Conservation (phyloP, 345 rosid genomes). For the Noccaea bulbosa region DNA sequence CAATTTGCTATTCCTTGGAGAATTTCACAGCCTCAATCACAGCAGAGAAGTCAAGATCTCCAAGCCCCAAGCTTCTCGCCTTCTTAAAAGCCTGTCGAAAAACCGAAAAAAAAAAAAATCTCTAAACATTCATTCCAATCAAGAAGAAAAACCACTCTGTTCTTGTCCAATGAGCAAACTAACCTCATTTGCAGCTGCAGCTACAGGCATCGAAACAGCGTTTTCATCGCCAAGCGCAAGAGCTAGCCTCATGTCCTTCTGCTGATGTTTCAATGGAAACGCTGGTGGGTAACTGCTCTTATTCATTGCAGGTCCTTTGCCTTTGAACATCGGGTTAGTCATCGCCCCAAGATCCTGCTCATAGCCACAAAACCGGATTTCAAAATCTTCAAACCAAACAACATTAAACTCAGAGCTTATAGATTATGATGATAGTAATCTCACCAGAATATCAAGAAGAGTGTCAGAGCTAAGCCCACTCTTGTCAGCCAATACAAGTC, state of each 20-base stretch:
- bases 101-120: background rate
- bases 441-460: constrained; percentile 80
- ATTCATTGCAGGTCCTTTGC: constrained; percentile 87
- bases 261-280: constrained; percentile 91
- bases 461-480: constrained; percentile 74
- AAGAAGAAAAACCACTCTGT: background rate
- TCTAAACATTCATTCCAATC: background rate
- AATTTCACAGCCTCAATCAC: constrained; percentile 70
- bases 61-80: constrained; percentile 88
- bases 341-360: constrained; percentile 81
- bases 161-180: constrained; percentile 1
- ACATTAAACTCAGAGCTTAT: background rate
- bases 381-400: background rate
- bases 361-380: constrained; percentile 14
- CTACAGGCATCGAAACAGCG: constrained; percentile 87
- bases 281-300: constrained; percentile 69
- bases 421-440: constrained; percentile 17
- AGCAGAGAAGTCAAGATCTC: constrained; percentile 89
- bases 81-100: constrained; percentile 77
- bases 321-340: constrained; percentile 81
- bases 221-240: constrained; percentile 96
- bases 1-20: constrained; percentile 40
- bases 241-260: constrained; percentile 94
- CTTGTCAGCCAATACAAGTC: constrained; percentile 78
- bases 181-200: constrained; percentile 95